Percentiles rank a stretch among this genome's conserved stretches.
phyloP scores from a whole-genome alignment of 2,329 filamentous ascomycete genomes.

The Colletotrichum siamense region DNA sequence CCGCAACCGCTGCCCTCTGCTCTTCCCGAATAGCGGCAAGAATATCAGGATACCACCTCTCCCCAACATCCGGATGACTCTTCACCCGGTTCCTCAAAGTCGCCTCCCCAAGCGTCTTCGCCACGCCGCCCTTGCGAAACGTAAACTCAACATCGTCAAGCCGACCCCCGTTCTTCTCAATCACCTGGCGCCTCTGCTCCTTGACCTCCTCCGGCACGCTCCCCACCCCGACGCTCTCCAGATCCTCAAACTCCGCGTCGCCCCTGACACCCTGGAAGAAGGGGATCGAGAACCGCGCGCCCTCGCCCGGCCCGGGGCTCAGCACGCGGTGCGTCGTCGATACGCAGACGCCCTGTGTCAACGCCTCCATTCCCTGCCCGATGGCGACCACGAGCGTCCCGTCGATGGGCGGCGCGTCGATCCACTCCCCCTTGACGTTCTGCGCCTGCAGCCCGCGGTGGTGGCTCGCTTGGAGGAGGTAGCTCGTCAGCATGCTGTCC shows the following conservation, averaged over 20 bases:
- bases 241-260: conserved; percentile 79
- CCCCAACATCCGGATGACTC: conserved; percentile 86
- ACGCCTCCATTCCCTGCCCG: conserved; percentile 84
- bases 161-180: conserved; percentile 62
- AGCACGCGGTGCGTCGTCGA: conserved; percentile 84
- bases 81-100: conserved; percentile 85
- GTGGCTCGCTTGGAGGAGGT: conserved; percentile 79
- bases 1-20: conserved; percentile 41
- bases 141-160: conserved; percentile 87
- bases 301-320: conserved; percentile 72
- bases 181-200: conserved; percentile 63
- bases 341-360: conserved; percentile 83
- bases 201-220: conserved; percentile 66
- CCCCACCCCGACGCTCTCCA: conserved; percentile 66
- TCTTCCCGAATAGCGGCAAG: conserved; percentile 63
- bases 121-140: conserved; percentile 72
- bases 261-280: conserved; percentile 89
- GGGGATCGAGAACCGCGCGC: conserved; percentile 79
- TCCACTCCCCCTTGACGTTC: conserved; percentile 79
- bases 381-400: conserved; percentile 88
- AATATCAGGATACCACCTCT: conserved; percentile 78
- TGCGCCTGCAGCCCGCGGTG: conserved; percentile 84
- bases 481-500: conserved; percentile 83
- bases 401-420: conserved; percentile 78
- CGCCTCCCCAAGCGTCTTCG: conserved; percentile 78